Base-by-base conservation (phyloP, 2,329 filamentous ascomycete genomes). In the Plectosphaerella cucumerina region DNA sequence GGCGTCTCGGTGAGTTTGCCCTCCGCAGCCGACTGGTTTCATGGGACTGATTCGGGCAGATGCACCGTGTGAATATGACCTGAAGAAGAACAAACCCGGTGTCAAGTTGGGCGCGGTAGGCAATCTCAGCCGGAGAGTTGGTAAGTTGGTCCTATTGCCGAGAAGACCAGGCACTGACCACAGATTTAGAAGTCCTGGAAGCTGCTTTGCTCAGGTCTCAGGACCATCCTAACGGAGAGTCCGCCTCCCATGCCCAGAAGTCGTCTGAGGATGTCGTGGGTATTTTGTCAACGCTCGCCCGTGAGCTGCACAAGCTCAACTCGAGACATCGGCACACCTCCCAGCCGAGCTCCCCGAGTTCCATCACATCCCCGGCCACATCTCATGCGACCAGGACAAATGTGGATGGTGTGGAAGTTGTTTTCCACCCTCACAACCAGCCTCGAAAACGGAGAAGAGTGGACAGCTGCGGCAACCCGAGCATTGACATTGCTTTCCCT, bases 21-120 rank as follows among this genome's bases (percentile, higher is more conserved):
- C 35, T 9, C 5, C 6, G 17, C n/a, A 34, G 41, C 21, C 15
- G 31, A 5, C 3, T 37, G 10, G 2, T 37, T 15, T 37, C 14
- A 14, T 15, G n/a, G 17, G n/a, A 15, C 50, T 51, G 52, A 54
- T 47, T 4, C 31, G 35, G 47, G 21, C 14, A 59, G 56, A 59
- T 22, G 57, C 58, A n/a, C 54, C 55, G 5, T 61, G 55, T 49
- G 56, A 58, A 9, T 61, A 61, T 41, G 58, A 60, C 37, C 26
- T 58, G 15, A 60, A 58, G 50, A 59, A 58, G 49, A 59, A 56
- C 43, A 59, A 60, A 41, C 59, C 59, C 2, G 59, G 59, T 5
- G 52, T 61, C 34, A 60, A 60, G 44, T 50, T 55, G 8, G 59
- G 59, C 1, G 59, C 59, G 6, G 56, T 61, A 1, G 59, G 56